Conservation (phyloP, 176 grass and related monocot species). For the Musa acuminata region DNA sequence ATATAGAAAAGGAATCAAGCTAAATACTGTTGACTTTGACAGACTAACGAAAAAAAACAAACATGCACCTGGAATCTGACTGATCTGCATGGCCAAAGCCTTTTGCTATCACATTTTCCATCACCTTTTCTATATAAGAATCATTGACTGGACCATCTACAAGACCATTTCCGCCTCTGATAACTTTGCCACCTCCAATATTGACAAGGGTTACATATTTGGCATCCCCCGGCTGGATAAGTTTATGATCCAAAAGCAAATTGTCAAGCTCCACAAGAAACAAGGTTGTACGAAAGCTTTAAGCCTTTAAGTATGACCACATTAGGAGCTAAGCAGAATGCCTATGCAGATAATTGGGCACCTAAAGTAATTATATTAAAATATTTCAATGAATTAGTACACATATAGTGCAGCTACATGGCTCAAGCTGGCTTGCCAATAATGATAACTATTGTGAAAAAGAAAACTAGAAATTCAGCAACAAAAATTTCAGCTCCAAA, state of each 20-base stretch:
- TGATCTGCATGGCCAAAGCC: conserved; percentile 73
- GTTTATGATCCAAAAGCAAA: conserved; percentile 1
- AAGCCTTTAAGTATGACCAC: not conserved
- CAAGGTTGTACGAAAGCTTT: not conserved
- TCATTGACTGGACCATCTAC: conserved; percentile 61
- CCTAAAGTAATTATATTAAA: no score
- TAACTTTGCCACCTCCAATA: conserved; percentile 74
- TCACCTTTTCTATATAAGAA: conserved; percentile 41
- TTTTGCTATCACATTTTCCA: conserved; percentile 48
- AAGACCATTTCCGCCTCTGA: conserved; percentile 76
- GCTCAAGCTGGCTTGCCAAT: no score
- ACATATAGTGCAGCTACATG: no score
- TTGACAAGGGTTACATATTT: conserved; percentile 87
- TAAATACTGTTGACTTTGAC: not conserved
- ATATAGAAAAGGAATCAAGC: not conserved
- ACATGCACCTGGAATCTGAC: conserved; percentile 50
- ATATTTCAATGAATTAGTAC: no score
- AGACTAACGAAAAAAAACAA: conserved; percentile 1
- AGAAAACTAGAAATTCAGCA: no score
- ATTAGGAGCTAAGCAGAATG: not conserved
- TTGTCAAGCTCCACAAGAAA: not conserved
- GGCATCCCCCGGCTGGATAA: conserved; percentile 65
- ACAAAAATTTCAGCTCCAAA: no score
- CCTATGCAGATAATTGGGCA: not conserved
- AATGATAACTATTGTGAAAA: no score